Conservation (phyloP, 2,329 filamentous ascomycete species). For the Calcarisporium arbuscula region DNA sequence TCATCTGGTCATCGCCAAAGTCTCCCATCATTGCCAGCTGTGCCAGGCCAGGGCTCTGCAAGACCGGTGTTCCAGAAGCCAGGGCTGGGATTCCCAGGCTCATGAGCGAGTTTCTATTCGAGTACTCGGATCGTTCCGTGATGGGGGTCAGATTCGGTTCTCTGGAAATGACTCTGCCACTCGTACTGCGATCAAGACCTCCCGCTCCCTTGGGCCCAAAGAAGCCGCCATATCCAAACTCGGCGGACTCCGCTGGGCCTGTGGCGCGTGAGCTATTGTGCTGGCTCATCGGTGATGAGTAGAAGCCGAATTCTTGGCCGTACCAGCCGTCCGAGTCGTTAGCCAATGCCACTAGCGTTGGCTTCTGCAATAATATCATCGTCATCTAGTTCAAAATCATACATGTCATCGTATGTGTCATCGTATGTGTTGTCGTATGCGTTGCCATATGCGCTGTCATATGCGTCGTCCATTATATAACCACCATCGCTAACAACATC, state of each 20-base stretch:
- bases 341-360: slow-evolving; percentile 86
- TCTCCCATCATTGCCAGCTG: slow-evolving; percentile 65
- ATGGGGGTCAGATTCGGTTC: slow-evolving; percentile 95
- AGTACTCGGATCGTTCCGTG: slow-evolving; percentile 92
- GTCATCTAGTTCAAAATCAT: slow-evolving; percentile 68
- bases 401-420: slow-evolving; percentile 54
- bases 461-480: slow-evolving; percentile 4
- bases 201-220: slow-evolving; percentile 65
- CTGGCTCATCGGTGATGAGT: slow-evolving; percentile 53
- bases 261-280: slow-evolving; percentile 39
- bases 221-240: slow-evolving; percentile 71
- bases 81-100: slow-evolving; percentile 47
- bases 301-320: slow-evolving; percentile 94
- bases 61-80: slow-evolving; percentile 34
- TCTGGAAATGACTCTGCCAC: slow-evolving; percentile 66
- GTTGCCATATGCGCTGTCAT: slow-evolving; percentile 11
- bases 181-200: slow-evolving; percentile 59
- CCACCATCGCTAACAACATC: too few species aligned
- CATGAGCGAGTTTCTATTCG: slow-evolving; percentile 86
- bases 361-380: slow-evolving; percentile 91
- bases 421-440: slow-evolving; percentile 53
- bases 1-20: slow-evolving; percentile 60
- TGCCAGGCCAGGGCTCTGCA: slow-evolving; percentile 68
- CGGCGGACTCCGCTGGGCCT: slow-evolving; percentile 21
- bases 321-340: slow-evolving; percentile 93